A percentile compares a stretch with the other conserved stretches of the same genome.
Conservation (phyloP, 768 basidiomycete genomes). For the Collybia sp. region DNA sequence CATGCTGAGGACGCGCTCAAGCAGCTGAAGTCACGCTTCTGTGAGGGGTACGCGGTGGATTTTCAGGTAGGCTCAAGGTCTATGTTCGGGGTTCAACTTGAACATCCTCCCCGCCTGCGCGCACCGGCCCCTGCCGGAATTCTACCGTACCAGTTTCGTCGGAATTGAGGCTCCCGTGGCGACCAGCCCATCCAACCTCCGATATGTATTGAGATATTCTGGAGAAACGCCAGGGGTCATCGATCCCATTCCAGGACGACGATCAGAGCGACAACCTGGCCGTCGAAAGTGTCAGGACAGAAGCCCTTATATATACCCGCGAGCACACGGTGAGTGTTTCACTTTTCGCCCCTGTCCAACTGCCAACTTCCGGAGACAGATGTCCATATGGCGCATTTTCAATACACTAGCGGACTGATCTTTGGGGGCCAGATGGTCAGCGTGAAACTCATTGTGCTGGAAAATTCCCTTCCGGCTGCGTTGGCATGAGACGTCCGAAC, state of each 20-base stretch:
- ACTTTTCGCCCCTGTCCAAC: neutral
- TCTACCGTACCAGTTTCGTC: too few species aligned
- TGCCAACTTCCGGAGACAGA: neutral
- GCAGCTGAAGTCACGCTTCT: conserved; percentile 37
- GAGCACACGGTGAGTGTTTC: conserved; percentile 17
- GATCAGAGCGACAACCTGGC: conserved; percentile 22
- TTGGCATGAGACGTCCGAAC: too few species aligned
- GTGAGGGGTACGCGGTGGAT: conserved; percentile 47
- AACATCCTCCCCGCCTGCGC: conserved; percentile 11
- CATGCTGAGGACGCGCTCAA: conserved; percentile 44
- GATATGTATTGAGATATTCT: neutral
- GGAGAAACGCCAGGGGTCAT: neutral
- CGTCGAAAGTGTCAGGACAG: conserved; percentile 16
- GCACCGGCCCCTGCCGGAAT: conserved; percentile 48
- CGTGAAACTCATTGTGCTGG: neutral
- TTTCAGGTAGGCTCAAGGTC: conserved; percentile 40
- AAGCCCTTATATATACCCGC: conserved; percentile 34
- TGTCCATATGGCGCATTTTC: conserved; percentile 29
- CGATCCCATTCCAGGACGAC: conserved; percentile 10
- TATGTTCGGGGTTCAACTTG: too few species aligned
- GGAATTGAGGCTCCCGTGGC: conserved; percentile 11
- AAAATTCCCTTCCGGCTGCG: too few species aligned
- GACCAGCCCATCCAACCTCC: conserved; percentile 10
- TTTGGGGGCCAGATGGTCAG: conserved; percentile 53
- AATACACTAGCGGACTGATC: conserved; percentile 46